These are phyloP conservation scores for Acarospora socialis DNA, from an alignment of 2,329 filamentous ascomycete genomes.

Conservation along the genomic window DNA sequence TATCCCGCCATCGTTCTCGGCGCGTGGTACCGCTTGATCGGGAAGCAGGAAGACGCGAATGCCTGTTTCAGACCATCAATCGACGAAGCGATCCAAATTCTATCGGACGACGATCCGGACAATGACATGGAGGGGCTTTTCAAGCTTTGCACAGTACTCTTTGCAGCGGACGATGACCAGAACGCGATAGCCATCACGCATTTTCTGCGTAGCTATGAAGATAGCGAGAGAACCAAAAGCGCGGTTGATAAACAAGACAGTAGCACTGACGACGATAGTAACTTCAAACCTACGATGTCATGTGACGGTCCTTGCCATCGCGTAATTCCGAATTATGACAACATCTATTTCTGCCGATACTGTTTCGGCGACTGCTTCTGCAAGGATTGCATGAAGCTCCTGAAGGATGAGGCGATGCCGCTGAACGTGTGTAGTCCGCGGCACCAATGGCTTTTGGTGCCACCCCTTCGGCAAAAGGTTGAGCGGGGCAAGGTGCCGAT, in stretches of 20 bases:
- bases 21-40: constrained; percentile 9
- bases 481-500: no score
- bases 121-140: no score
- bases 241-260: constrained; percentile 2
- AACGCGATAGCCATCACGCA: constrained; percentile 3
- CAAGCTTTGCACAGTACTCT: background rate
- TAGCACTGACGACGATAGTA: constrained; percentile 1
- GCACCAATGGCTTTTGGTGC: constrained; percentile 8
- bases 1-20: constrained; percentile 5
- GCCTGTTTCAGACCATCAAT: constrained; percentile 7
- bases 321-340: background rate
- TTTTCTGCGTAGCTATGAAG: background rate
- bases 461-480: no score
- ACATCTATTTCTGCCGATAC: constrained; percentile 7
- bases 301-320: constrained; percentile 7
- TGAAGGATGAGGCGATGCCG: constrained; percentile 6
- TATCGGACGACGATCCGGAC: constrained; percentile 10
- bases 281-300: background rate
- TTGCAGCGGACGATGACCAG: constrained; percentile 1
- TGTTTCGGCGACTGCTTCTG: constrained; percentile 9
- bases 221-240: no score
- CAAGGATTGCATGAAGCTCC: constrained; percentile 6
- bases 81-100: constrained; percentile 5
- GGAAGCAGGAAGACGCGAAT: constrained; percentile 6
- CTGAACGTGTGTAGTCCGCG: constrained; percentile 7